Percentiles rank a stretch among this genome's conserved stretches.
Conservation (phyloP, 1,284 basidiomycete species). For the Bondarzewia mesenterica region DNA sequence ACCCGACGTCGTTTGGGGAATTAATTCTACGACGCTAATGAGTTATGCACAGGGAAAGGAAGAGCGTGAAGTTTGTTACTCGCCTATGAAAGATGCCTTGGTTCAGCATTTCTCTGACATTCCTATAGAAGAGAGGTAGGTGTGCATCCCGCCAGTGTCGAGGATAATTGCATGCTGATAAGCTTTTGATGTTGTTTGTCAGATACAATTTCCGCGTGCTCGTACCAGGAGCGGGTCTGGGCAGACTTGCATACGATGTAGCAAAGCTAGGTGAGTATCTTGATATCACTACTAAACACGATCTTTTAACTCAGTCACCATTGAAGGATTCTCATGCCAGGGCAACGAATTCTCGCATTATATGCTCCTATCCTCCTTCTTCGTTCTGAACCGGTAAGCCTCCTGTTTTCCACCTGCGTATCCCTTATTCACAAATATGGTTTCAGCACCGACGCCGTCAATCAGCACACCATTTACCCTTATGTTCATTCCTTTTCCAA, state of each 20-base stretch:
- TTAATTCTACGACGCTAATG: neutral
- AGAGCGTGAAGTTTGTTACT: constrained; percentile 75
- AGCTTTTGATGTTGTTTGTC: neutral
- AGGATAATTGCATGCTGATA: neutral
- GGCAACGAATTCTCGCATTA: constrained; percentile 94
- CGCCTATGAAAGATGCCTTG: constrained; percentile 72
- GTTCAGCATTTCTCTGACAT: constrained; percentile 52
- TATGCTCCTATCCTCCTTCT: constrained; percentile 82
- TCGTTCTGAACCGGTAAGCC: constrained; percentile 71
- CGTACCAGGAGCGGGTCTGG: constrained; percentile 84
- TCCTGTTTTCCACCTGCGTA: neutral
- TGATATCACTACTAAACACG: neutral
- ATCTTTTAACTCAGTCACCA: neutral
- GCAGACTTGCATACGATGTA: constrained; percentile 80
- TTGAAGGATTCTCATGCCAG: constrained; percentile 74
- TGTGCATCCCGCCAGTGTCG: constrained; percentile 1
- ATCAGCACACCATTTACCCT: constrained; percentile 75
- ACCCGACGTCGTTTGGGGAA: neutral
- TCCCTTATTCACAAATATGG: constrained; percentile 2
- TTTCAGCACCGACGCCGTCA: constrained; percentile 54
- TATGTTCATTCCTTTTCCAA: constrained; percentile 91
- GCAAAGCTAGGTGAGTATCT: constrained; percentile 58
- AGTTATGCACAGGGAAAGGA: constrained; percentile 35
- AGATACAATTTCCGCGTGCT: constrained; percentile 64
- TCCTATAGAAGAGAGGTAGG: constrained; percentile 45